A percentile compares a stretch with the other conserved stretches of the same genome.
Evolutionary conservation across 116 monocot genomes (phyloP).

Genomic region (Phalaenopsis hybrid): DNA sequence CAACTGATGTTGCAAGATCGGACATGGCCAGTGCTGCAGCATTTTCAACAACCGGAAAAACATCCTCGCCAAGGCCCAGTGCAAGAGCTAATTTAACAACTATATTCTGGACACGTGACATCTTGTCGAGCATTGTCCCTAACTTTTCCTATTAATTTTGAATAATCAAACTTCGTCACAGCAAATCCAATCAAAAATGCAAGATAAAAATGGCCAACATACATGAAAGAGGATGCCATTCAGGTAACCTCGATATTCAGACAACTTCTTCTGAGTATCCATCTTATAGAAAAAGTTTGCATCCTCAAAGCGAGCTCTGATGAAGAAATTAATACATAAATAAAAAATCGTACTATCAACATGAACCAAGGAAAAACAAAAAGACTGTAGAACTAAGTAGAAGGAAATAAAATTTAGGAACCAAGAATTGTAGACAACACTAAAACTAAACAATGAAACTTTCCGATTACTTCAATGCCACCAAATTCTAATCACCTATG

Average conservation of each 20-base stretch:
- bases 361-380: not conserved
- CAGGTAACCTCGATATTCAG: conserved; percentile 63
- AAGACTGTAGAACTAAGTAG: not conserved
- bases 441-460: not conserved
- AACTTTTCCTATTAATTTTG: conserved; percentile 67
- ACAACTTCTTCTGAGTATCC: conserved; percentile 73
- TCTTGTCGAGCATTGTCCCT: conserved; percentile 92
- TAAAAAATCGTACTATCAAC: not conserved
- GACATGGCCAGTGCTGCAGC: conserved; percentile 84
- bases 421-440: not conserved
- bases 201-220: conserved; percentile 20
- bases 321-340: conserved; percentile 6
- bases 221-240: conserved; percentile 97
- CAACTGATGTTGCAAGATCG: conserved; percentile 88
- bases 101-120: conserved; percentile 48
- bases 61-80: conserved; percentile 39
- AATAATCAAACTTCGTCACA: conserved; percentile 2
- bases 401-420: not conserved
- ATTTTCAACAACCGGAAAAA: conserved; percentile 43
- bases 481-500: not conserved
- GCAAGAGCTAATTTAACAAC: conserved; percentile 46
- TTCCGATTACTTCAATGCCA: not conserved
- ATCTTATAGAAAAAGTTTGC: conserved; percentile 89
- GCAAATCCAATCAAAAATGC: not conserved
- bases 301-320: conserved; percentile 95